Conservation (phyloP, 2,329 filamentous ascomycete species). For the Aotearoamyces nothofagi region DNA sequence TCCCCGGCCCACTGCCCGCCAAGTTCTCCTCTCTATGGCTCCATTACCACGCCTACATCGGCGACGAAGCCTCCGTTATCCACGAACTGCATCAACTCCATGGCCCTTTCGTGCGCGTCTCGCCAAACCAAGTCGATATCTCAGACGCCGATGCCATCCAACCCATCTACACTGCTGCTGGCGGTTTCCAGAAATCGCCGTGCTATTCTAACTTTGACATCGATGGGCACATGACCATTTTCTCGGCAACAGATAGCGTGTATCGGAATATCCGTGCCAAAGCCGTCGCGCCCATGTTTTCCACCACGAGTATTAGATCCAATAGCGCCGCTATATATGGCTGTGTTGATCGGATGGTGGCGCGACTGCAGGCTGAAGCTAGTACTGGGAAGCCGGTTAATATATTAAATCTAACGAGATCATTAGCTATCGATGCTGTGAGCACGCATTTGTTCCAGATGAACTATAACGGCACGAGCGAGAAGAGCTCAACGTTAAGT, state of each 20-base stretch:
- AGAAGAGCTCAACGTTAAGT: slow-evolving; percentile 20
- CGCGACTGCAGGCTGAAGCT: slow-evolving; percentile 22
- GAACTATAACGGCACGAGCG: slow-evolving; percentile 28
- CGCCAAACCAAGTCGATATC: slow-evolving; percentile 21
- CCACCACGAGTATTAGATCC: slow-evolving; percentile 27
- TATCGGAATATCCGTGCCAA: slow-evolving; percentile 30
- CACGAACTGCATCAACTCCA: slow-evolving; percentile 16
- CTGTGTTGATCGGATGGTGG: slow-evolving; percentile 26
- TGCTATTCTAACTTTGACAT: slow-evolving; percentile 41
- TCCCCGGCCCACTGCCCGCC: slow-evolving; percentile 23
- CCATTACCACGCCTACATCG: slow-evolving; percentile 23
- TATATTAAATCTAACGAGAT: slow-evolving; percentile 31
- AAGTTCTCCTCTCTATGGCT: slow-evolving; percentile 19
- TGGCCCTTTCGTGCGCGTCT: slow-evolving; percentile 19
- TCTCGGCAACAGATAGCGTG: slow-evolving; percentile 27
- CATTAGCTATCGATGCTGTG: slow-evolving; percentile 36
- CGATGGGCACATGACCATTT: slow-evolving; percentile 37
- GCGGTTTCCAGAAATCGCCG: slow-evolving; percentile 35
- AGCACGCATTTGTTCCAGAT: slow-evolving; percentile 35
- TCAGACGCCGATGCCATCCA: slow-evolving; percentile 18
- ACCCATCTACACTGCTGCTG: slow-evolving; percentile 33
- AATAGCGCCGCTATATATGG: slow-evolving; percentile 22
- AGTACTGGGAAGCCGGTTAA: slow-evolving; percentile 23
- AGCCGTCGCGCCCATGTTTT: slow-evolving; percentile 32
- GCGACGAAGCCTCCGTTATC: slow-evolving; percentile 16